Percentiles rank a stretch among this genome's conserved stretches.
phyloP scores from a whole-genome alignment of 192 early-diverging fungal genomes.

The Gonapodya sp. region DNA sequence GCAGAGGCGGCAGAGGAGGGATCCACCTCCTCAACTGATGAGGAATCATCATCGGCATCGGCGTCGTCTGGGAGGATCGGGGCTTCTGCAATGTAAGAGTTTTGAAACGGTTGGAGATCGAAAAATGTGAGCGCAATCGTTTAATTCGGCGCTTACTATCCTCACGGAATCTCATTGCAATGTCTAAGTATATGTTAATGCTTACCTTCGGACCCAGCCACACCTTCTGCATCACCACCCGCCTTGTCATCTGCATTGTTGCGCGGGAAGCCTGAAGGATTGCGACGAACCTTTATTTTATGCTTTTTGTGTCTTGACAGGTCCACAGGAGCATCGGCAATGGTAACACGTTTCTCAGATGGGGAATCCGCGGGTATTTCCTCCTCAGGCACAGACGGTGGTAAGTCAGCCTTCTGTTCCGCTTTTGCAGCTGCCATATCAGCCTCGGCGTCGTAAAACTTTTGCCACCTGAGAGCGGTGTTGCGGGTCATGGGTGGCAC shows the following conservation, averaged over 20 bases:
- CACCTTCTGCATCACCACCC: no score
- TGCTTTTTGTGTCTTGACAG: no score
- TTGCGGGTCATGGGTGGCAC: background rate
- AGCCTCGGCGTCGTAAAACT: constrained; percentile 3
- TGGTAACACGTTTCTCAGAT: background rate
- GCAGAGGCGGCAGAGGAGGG: background rate
- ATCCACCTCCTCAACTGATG: background rate
- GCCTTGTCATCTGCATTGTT: background rate
- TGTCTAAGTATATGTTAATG: no score
- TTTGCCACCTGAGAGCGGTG: background rate
- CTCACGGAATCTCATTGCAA: no score
- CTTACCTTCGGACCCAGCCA: no score
- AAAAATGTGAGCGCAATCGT: no score
- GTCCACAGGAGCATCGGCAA: background rate
- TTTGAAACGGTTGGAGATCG: no score
- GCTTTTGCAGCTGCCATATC: background rate
- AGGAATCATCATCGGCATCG: background rate
- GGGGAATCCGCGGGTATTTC: background rate
- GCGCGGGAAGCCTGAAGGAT: background rate
- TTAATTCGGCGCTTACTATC: no score
- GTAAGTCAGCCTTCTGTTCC: background rate
- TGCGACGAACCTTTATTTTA: background rate
- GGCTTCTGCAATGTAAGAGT: no score
- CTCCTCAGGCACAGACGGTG: no score
- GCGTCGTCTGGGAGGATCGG: background rate